A percentile compares a stretch with the other conserved stretches of the same genome.
Evolutionary conservation across 306 rosid species (phyloP).

Genomic region (Luffa acutangula): DNA sequence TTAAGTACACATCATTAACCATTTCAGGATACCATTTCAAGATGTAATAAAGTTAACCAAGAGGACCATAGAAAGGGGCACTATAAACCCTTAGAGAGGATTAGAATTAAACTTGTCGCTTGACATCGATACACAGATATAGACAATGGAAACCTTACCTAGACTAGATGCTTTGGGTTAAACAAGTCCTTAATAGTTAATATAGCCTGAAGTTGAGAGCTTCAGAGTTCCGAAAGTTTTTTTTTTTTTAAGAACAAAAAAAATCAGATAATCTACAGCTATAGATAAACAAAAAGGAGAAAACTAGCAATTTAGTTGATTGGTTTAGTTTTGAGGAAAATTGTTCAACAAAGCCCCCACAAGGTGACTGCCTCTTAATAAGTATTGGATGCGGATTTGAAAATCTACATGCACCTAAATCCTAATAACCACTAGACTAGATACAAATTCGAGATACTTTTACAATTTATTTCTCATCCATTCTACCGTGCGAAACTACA

Average conservation of each 20-base stretch:
- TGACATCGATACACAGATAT: not conserved
- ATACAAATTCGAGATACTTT: no score
- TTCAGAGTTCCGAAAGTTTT: not conserved
- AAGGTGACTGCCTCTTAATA: no score
- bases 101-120: not conserved
- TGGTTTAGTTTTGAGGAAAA: not conserved
- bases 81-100: not conserved
- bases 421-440: no score
- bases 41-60: not conserved
- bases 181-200: not conserved
- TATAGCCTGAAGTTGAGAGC: not conserved
- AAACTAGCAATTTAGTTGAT: not conserved
- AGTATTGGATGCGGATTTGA: no score
- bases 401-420: no score
- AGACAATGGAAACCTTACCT: not conserved
- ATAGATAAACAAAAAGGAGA: not conserved
- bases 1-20: not conserved
- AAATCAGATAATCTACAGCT: not conserved
- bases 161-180: not conserved
- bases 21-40: not conserved
- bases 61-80: not conserved
- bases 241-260: not conserved
- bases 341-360: no score
- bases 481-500: no score
- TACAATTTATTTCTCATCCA: no score